A percentile compares a stretch with the other conserved stretches of the same genome.
Evolutionary conservation across 2,329 filamentous ascomycete species (phyloP).

Genomic region (Fusarium albidum): DNA sequence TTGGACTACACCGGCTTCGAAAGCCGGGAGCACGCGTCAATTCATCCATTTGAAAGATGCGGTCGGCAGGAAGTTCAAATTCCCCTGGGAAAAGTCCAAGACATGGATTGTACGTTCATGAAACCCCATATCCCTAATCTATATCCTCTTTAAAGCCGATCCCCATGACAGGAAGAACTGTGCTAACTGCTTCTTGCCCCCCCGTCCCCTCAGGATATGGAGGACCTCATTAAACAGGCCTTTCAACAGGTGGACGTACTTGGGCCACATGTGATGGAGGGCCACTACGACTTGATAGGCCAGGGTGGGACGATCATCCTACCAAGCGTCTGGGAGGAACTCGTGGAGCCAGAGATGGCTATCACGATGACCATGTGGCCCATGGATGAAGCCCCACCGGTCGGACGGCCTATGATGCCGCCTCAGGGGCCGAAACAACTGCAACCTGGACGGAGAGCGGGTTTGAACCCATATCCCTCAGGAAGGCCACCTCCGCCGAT

Average conservation of each 20-base stretch:
- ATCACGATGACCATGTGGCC: conserved; percentile 65
- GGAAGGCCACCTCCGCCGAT: too few species aligned
- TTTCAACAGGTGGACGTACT: conserved; percentile 79
- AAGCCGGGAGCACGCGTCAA: neutral
- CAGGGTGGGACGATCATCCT: conserved; percentile 82
- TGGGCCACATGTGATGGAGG: conserved; percentile 75
- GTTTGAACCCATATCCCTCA: too few species aligned
- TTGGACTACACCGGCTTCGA: too few species aligned
- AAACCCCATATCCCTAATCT: too few species aligned
- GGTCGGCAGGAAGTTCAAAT: conserved; percentile 86
- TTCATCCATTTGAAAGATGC: conserved; percentile 77
- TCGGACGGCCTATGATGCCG: too few species aligned
- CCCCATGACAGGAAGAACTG: too few species aligned
- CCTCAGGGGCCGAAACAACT: neutral
- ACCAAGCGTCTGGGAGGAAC: conserved; percentile 77
- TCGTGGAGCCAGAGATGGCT: conserved; percentile 72
- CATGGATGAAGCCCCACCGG: conserved; percentile 50
- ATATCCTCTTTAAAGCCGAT: neutral
- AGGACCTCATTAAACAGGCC: conserved; percentile 81
- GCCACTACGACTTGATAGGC: conserved; percentile 80
- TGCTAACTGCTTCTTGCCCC: neutral
- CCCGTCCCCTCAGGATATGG: conserved; percentile 71
- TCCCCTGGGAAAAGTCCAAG: conserved; percentile 83
- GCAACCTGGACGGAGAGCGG: too few species aligned
- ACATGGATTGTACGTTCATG: conserved; percentile 74